These are phyloP conservation scores for Diaporthe ampelina DNA, from an alignment of 2,329 filamentous ascomycete species.

Conservation along the genomic window DNA sequence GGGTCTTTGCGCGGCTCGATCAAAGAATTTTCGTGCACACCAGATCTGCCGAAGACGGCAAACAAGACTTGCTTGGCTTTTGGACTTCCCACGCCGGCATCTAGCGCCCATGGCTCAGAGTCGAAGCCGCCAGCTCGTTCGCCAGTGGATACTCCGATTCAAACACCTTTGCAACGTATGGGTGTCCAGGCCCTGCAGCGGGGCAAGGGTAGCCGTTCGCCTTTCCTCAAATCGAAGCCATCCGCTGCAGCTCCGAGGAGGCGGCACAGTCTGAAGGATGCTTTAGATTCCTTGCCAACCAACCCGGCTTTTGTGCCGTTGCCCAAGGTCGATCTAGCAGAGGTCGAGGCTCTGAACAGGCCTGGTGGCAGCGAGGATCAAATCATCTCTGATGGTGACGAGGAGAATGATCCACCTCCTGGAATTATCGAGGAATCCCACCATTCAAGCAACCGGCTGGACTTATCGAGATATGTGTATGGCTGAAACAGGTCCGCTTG, in stretches of 20 bases:
- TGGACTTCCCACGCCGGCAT: conserved; percentile 58
- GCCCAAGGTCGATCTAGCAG: conserved; percentile 66
- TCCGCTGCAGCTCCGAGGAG: conserved; percentile 45
- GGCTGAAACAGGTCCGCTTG: conserved; percentile 43
- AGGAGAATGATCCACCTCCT: conserved; percentile 54
- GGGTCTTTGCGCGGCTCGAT: conserved; percentile 46
- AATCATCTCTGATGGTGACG: conserved; percentile 67
- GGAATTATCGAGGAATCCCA: background rate
- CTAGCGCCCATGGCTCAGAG: conserved; percentile 45
- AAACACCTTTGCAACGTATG: conserved; percentile 68
- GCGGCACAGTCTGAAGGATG: conserved; percentile 44
- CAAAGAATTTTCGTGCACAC: conserved; percentile 47
- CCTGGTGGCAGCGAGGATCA: conserved; percentile 69
- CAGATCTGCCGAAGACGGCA: conserved; percentile 43
- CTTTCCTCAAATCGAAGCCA: conserved; percentile 44
- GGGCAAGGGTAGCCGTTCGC: conserved; percentile 46
- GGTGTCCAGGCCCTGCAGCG: conserved; percentile 60
- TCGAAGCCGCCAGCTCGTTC: conserved; percentile 31
- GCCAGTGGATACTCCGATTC: conserved; percentile 43
- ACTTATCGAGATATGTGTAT: conserved; percentile 65
- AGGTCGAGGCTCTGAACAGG: conserved; percentile 66
- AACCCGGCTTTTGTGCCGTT: conserved; percentile 70
- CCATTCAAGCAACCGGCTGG: conserved; percentile 49
- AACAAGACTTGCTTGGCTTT: conserved; percentile 49
- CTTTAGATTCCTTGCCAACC: conserved; percentile 56